Percentiles rank a stretch among this genome's conserved stretches.
Conservation (phyloP, 129 eudicot species). For the Artemisia annua region DNA sequence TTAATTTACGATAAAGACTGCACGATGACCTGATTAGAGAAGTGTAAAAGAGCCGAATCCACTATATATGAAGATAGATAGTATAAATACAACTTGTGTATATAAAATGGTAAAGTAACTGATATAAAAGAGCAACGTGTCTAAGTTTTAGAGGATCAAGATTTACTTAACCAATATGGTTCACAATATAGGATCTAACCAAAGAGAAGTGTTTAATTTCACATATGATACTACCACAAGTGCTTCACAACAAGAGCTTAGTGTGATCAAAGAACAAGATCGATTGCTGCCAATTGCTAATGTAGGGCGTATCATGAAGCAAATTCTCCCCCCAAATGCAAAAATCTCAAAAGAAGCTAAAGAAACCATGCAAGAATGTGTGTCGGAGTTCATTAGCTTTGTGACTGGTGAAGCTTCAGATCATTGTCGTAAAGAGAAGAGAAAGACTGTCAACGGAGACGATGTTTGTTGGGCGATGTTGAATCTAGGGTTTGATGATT, state of each 20-base stretch:
- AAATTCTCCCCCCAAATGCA: slow-evolving; percentile 69
- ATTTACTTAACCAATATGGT: slow-evolving; percentile 47
- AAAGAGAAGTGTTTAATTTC: slow-evolving; percentile 30
- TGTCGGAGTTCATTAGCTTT: slow-evolving; percentile 86
- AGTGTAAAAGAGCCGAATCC: slow-evolving; percentile 35
- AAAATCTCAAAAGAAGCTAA: slow-evolving; percentile 87
- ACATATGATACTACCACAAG: slow-evolving; percentile 28
- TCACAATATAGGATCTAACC: slow-evolving; percentile 45
- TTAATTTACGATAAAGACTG: slow-evolving; percentile 11
- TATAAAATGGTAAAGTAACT: slow-evolving; percentile 22
- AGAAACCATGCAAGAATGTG: slow-evolving; percentile 97
- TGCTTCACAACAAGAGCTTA: slow-evolving; percentile 31
- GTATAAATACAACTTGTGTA: neutral
- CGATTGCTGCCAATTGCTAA: slow-evolving; percentile 80
- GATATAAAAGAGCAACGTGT: slow-evolving; percentile 53
- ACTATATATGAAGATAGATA: slow-evolving; percentile 9
- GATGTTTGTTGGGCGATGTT: slow-evolving; percentile 88
- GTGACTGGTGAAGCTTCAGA: slow-evolving; percentile 94
- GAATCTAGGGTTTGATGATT: slow-evolving; percentile 81
- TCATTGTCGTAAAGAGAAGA: slow-evolving; percentile 77
- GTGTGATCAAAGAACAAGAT: slow-evolving; percentile 60
- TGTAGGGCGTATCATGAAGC: slow-evolving; percentile 93
- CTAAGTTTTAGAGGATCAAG: slow-evolving; percentile 57
- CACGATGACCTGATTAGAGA: slow-evolving; percentile 1
- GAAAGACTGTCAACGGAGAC: slow-evolving; percentile 92